Evolutionary conservation across 73 alveolate species (phyloP).

Genomic region (Tetrahymena borealis): DNA sequence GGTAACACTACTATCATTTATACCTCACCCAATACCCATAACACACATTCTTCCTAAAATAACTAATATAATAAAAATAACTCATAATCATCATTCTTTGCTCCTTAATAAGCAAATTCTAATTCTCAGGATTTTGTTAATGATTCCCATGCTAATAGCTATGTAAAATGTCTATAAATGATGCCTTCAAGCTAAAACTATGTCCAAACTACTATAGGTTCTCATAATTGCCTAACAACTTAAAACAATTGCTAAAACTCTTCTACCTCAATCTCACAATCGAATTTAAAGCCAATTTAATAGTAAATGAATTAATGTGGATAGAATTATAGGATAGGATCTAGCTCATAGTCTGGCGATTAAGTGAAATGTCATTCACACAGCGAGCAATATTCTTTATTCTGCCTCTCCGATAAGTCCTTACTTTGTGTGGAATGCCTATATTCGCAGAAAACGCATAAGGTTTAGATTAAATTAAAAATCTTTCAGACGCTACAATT

Average conservation of each 20-base stretch:
- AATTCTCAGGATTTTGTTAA: too few species aligned
- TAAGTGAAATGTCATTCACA: not conserved
- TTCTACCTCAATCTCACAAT: too few species aligned
- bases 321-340: too few species aligned
- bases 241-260: too few species aligned
- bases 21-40: not conserved
- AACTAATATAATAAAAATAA: not conserved
- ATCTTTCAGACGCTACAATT: too few species aligned
- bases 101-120: too few species aligned
- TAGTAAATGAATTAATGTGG: too few species aligned
- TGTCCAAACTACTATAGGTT: too few species aligned
- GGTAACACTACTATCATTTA: not conserved
- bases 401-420: not conserved
- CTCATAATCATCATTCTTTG: not conserved
- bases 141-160: not conserved
- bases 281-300: too few species aligned
- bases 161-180: not conserved
- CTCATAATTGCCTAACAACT: too few species aligned
- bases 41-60: not conserved
- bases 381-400: not conserved
- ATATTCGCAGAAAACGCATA: not conserved
- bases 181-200: too few species aligned
- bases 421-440: not conserved
- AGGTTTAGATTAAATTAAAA: too few species aligned
- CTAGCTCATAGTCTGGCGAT: not conserved